A percentile compares a stretch with the other conserved stretches of the same genome.
Evolutionary conservation across 2,329 filamentous ascomycete genomes (phyloP).

Genomic region (Fusarium scirpi): DNA sequence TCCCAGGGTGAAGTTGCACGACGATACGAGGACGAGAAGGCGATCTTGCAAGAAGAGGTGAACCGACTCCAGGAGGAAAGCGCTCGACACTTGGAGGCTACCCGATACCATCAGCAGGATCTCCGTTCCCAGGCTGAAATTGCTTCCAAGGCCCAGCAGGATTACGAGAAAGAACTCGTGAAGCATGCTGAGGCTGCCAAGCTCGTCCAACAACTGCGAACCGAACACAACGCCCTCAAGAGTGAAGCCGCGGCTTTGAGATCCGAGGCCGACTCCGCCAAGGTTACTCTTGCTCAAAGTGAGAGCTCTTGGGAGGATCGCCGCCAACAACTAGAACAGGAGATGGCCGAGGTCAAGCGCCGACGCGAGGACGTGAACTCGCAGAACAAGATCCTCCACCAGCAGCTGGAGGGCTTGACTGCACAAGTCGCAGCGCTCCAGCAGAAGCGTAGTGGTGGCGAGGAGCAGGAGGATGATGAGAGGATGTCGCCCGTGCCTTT

Average conservation of each 20-base stretch:
- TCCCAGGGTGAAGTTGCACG: constrained; percentile 80
- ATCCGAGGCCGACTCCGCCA: constrained; percentile 87
- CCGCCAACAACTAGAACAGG: constrained; percentile 82
- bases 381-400: constrained; percentile 91
- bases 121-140: constrained; percentile 94
- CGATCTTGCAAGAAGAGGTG: constrained; percentile 81
- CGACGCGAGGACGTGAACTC: constrained; percentile 86
- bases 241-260: constrained; percentile 79
- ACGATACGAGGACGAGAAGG: constrained; percentile 84
- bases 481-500: constrained; percentile 63
- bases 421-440: constrained; percentile 84
- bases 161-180: constrained; percentile 93
- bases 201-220: constrained; percentile 80
- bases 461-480: constrained; percentile 63
- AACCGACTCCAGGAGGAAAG: constrained; percentile 85
- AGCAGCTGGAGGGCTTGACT: constrained; percentile 86
- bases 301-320: constrained; percentile 91
- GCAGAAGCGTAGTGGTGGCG: constrained; percentile 71
- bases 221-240: constrained; percentile 85
- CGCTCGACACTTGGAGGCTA: constrained; percentile 81
- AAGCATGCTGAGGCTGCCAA: constrained; percentile 97
- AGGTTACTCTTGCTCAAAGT: constrained; percentile 80
- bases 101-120: constrained; percentile 89
- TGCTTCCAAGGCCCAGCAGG: constrained; percentile 90
- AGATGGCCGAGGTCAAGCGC: constrained; percentile 81